Evolutionary conservation across 495 filamentous ascomycete species (phyloP).

Genomic region (Choiromyces venosus): DNA sequence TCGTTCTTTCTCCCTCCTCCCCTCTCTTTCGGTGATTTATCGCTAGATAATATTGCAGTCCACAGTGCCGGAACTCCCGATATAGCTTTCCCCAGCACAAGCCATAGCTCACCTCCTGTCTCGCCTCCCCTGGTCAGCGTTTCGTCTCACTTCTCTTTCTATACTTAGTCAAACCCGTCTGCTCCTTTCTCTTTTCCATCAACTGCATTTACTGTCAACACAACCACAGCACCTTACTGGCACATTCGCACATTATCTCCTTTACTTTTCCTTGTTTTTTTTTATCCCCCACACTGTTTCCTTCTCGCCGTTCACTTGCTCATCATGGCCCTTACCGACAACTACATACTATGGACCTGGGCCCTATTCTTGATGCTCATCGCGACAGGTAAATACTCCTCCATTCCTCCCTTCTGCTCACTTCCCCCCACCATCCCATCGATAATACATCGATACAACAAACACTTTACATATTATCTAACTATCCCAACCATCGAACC

Average conservation of each 20-base stretch:
- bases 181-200: background rate
- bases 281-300: background rate
- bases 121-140: background rate
- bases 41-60: background rate
- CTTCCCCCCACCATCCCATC: constrained; percentile 6
- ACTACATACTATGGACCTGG: constrained; percentile 70
- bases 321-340: constrained; percentile 33
- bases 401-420: constrained; percentile 17
- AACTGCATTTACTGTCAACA: background rate
- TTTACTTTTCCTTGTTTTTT: background rate
- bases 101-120: constrained; percentile 1
- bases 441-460: constrained; percentile 4
- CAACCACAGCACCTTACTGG: background rate
- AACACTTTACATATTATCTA: constrained; percentile 7
- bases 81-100: background rate
- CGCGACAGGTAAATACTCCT: constrained; percentile 52
- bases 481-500: constrained; percentile 30
- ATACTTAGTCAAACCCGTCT: background rate
- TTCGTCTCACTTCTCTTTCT: background rate
- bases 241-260: background rate
- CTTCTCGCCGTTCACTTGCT: background rate
- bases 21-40: background rate
- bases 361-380: constrained; percentile 58
- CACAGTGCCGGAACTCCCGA: background rate
- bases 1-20: background rate